Conservation (phyloP, 352 stramenopile genomes). For the Phytophthora lateralis region DNA sequence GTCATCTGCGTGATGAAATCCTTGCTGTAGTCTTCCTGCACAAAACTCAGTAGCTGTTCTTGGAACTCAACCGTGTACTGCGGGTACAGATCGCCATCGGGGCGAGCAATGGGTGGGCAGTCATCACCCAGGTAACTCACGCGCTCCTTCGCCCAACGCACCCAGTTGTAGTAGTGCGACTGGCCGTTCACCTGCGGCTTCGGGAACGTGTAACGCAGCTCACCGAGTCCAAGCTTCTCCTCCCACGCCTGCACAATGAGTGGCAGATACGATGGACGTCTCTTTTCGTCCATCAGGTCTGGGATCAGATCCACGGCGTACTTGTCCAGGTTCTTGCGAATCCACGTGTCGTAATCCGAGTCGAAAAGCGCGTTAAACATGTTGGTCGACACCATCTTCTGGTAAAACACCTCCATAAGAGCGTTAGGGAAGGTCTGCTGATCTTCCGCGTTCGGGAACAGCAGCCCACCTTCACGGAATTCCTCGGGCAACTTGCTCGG, state of each 20-base stretch:
- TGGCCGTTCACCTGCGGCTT: constrained; percentile 60
- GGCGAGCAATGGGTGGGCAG: constrained; percentile 51
- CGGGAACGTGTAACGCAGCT: constrained; percentile 72
- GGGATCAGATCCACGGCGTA: constrained; percentile 51
- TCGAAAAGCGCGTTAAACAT: constrained; percentile 63
- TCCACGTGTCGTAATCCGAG: constrained; percentile 59
- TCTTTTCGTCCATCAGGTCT: constrained; percentile 30
- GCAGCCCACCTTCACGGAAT: constrained; percentile 54
- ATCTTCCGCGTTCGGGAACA: constrained; percentile 64
- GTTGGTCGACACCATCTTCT: constrained; percentile 50
- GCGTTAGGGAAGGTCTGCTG: constrained; percentile 62
- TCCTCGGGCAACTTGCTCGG: constrained; percentile 46
- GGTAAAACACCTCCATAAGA: constrained; percentile 65
- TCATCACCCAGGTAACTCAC: constrained; percentile 59
- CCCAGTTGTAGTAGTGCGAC: constrained; percentile 76
- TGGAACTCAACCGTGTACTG: constrained; percentile 80
- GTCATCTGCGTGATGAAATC: constrained; percentile 53
- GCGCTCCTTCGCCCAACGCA: constrained; percentile 82
- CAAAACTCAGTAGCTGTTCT: constrained; percentile 51
- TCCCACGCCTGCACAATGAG: constrained; percentile 67
- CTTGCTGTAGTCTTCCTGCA: constrained; percentile 69
- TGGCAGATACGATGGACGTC: constrained; percentile 59
- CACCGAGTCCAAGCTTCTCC: constrained; percentile 47
- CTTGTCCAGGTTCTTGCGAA: constrained; percentile 69
- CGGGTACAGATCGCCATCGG: constrained; percentile 59